These are phyloP conservation scores for Pseudogymnoascus verrucosus DNA, from an alignment of 2,329 filamentous ascomycete species.

Conservation along the genomic window DNA sequence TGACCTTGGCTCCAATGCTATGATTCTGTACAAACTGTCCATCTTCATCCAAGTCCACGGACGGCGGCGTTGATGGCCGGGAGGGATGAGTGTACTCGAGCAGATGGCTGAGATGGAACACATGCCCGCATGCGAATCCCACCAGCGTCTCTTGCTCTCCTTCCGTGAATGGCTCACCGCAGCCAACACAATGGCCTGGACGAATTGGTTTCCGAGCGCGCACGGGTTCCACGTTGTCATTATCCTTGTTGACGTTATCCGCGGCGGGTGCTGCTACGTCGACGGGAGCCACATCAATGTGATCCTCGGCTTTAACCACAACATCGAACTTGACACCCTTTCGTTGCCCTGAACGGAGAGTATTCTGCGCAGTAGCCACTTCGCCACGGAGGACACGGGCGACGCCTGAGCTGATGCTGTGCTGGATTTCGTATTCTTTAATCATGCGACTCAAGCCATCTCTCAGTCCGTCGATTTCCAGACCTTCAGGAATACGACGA, in stretches of 20 bases:
- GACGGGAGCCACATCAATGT: conserved; percentile 37
- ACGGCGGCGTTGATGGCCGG: conserved; percentile 32
- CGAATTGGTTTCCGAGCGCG: conserved; percentile 23
- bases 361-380: conserved; percentile 75
- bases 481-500: conserved; percentile 79
- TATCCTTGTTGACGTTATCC: conserved; percentile 15
- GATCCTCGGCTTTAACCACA: conserved; percentile 35
- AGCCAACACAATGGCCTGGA: conserved; percentile 53
- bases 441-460: conserved; percentile 87
- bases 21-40: conserved; percentile 40
- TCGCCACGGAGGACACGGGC: conserved; percentile 81
- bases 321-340: conserved; percentile 88
- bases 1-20: conserved; percentile 79
- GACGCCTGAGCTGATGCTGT: conserved; percentile 84
- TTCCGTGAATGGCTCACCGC: conserved; percentile 47
- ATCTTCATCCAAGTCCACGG: conserved; percentile 37
- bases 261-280: conserved; percentile 27
- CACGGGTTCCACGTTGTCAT: conserved; percentile 8
- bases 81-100: conserved; percentile 37
- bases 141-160: conserved; percentile 65
- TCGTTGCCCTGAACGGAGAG: conserved; percentile 68
- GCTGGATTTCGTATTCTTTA: conserved; percentile 91
- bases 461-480: conserved; percentile 84
- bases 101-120: conserved; percentile 70
- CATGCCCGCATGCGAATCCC: conserved; percentile 74